Conservation (phyloP, 2,329 filamentous ascomycete species). For the Hymenotorrendiella dingleyae region DNA sequence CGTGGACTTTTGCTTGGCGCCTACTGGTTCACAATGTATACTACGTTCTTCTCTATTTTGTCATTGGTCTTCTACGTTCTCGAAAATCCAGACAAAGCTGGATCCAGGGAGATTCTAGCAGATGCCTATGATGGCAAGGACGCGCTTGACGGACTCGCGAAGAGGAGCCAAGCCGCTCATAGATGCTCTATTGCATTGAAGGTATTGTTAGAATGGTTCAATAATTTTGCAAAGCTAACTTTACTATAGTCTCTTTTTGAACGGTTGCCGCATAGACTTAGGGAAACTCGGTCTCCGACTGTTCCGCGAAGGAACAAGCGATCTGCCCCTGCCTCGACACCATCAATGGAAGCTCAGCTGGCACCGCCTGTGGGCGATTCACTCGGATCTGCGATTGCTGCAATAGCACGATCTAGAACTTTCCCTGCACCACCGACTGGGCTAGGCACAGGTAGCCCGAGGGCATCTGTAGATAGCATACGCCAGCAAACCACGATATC, state of each 20-base stretch:
- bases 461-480: slow-evolving; percentile 26
- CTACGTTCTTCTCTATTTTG: slow-evolving; percentile 74
- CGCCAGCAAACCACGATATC: slow-evolving; percentile 19
- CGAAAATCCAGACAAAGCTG: slow-evolving; percentile 71
- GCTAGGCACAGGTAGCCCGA: slow-evolving; percentile 17
- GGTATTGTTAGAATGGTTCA: slow-evolving; percentile 43
- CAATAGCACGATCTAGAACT: slow-evolving; percentile 20
- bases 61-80: slow-evolving; percentile 74
- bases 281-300: slow-evolving; percentile 40
- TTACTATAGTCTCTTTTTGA: slow-evolving; percentile 68
- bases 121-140: slow-evolving; percentile 83
- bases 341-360: neutral
- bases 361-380: neutral
- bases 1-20: slow-evolving; percentile 70
- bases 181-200: slow-evolving; percentile 72
- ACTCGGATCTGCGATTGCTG: neutral
- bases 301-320: slow-evolving; percentile 47
- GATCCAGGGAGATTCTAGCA: slow-evolving; percentile 71
- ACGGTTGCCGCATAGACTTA: slow-evolving; percentile 68
- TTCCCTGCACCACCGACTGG: slow-evolving; percentile 27
- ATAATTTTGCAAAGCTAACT: slow-evolving; percentile 15
- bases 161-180: slow-evolving; percentile 83
- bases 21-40: slow-evolving; percentile 84
- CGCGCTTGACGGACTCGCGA: slow-evolving; percentile 71
- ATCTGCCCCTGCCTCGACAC: slow-evolving; percentile 41